Conservation (phyloP, 495 filamentous ascomycete genomes). For the Neurospora sp. region DNA sequence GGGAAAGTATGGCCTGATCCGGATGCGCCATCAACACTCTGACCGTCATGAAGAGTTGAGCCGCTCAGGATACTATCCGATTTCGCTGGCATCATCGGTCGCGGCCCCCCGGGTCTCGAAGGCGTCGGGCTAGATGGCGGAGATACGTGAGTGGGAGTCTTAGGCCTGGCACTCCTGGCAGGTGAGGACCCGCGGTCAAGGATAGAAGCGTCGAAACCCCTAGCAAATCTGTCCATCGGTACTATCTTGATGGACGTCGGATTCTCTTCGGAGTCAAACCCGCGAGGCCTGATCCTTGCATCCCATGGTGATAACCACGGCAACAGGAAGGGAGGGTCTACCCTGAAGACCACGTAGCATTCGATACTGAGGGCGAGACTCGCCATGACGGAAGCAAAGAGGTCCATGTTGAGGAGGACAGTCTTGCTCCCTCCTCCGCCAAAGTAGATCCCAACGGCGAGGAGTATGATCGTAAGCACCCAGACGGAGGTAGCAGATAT, state of each 20-base stretch:
- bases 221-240: neutral
- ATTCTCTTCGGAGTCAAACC: neutral
- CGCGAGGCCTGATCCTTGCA: neutral
- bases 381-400: constrained; percentile 8
- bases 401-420: constrained; percentile 1
- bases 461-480: constrained; percentile 1
- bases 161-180: neutral
- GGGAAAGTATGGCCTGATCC: neutral
- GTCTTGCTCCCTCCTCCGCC: neutral
- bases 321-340: constrained; percentile 4
- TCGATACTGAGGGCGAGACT: neutral
- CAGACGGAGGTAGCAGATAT: constrained; percentile 1
- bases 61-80: neutral
- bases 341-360: neutral
- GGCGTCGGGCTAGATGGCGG: neutral
- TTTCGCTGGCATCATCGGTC: neutral
- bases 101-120: neutral
- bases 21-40: neutral
- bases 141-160: neutral
- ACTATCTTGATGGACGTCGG: neutral
- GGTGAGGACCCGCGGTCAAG: neutral
- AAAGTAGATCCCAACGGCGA: constrained; percentile 7
- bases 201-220: neutral
- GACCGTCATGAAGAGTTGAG: neutral
- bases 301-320: constrained; percentile 4